Evolutionary conservation across 345 rosid species (phyloP).

Genomic region (Bruguiera sexangula): DNA sequence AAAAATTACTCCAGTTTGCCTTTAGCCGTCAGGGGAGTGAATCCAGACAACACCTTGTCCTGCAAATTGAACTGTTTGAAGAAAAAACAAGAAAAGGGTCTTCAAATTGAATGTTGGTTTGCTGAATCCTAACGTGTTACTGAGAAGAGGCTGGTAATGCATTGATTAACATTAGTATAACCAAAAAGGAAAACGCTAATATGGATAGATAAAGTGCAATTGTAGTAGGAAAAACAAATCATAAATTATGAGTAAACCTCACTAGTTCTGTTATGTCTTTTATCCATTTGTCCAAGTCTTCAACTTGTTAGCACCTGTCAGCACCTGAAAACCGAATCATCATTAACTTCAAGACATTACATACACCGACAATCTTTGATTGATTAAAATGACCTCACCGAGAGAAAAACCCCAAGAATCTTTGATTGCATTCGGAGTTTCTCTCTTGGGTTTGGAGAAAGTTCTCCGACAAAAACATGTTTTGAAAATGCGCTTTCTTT

Average conservation of each 20-base stretch:
- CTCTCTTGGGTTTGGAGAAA: too few species aligned
- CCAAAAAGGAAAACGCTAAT: not conserved
- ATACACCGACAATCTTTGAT: not conserved
- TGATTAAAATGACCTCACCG: slow-evolving; percentile 1
- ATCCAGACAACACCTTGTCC: too few species aligned
- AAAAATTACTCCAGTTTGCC: too few species aligned
- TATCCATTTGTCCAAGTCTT: slow-evolving; percentile 77
- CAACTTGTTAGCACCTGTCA: slow-evolving; percentile 52
- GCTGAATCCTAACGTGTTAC: too few species aligned
- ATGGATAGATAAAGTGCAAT: not conserved
- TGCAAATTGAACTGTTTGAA: too few species aligned
- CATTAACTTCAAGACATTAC: not conserved
- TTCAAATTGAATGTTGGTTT: too few species aligned
- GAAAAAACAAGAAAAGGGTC: too few species aligned
- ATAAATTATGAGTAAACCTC: slow-evolving; percentile 25
- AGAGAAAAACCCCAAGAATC: not conserved
- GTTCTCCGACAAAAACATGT: too few species aligned
- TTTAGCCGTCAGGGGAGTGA: too few species aligned
- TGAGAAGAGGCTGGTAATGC: too few species aligned
- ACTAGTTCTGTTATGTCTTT: slow-evolving; percentile 75
- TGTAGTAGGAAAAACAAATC: not conserved
- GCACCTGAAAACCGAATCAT: slow-evolving; percentile 41
- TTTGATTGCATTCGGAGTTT: too few species aligned
- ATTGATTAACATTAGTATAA: not conserved
- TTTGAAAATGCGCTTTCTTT: too few species aligned